Percentiles rank a stretch among this genome's conserved stretches.
These are phyloP conservation scores for Didymella lethalis DNA, from an alignment of 2,329 filamentous ascomycete genomes.

Conservation along the genomic window DNA sequence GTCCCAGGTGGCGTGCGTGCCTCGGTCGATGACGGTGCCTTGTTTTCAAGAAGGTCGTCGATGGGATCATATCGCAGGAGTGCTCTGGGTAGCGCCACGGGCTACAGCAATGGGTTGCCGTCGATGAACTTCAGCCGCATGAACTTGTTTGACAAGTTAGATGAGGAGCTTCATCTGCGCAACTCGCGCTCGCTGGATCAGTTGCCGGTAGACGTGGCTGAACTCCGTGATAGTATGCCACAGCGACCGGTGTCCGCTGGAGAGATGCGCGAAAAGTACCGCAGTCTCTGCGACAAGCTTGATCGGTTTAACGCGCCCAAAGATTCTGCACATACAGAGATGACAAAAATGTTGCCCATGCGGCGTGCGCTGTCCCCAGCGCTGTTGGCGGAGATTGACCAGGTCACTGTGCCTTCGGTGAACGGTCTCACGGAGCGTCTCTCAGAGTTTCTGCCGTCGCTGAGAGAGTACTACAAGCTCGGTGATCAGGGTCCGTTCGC, in stretches of 20 bases:
- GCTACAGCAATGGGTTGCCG: constrained; percentile 52
- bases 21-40: constrained; percentile 34
- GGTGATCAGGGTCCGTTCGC: constrained; percentile 47
- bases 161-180: constrained; percentile 53
- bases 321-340: constrained; percentile 19
- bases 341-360: constrained; percentile 24
- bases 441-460: constrained; percentile 55
- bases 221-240: constrained; percentile 43
- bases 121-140: constrained; percentile 59
- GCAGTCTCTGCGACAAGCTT: constrained; percentile 56
- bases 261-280: constrained; percentile 55
- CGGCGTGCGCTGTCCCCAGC: constrained; percentile 52
- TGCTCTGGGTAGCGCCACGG: constrained; percentile 32
- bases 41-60: constrained; percentile 33
- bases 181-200: constrained; percentile 51
- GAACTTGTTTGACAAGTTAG: constrained; percentile 56
- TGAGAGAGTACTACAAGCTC: constrained; percentile 51
- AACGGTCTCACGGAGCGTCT: constrained; percentile 56
- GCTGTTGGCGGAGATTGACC: constrained; percentile 55
- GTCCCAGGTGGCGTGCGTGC: constrained; percentile 27
- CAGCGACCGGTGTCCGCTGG: constrained; percentile 48
- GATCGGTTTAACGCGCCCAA: constrained; percentile 44
- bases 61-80: constrained; percentile 31
- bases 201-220: constrained; percentile 36
- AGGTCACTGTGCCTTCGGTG: constrained; percentile 57